Conservation (phyloP, 352 stramenopile species). For the Phytophthora hibernalis region DNA sequence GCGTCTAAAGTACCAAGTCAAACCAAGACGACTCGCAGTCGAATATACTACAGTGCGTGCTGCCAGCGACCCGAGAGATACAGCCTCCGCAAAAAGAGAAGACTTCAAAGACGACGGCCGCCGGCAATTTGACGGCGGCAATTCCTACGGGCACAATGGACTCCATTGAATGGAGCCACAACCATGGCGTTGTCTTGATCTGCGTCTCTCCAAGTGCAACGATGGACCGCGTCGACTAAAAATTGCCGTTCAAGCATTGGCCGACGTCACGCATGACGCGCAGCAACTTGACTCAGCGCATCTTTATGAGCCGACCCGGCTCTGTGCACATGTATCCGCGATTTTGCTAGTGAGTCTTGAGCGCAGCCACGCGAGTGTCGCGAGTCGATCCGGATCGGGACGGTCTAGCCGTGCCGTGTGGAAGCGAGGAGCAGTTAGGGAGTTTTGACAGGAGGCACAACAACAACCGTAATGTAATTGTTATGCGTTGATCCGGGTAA, state of each 20-base stretch:
- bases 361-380: conserved; percentile 1
- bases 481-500: no score
- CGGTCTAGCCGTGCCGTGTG: no score
- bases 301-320: conserved; percentile 20
- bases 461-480: no score
- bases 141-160: neutral
- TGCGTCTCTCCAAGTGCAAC: neutral
- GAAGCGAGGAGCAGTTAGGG: no score
- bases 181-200: neutral
- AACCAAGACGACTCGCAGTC: neutral
- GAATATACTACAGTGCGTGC: neutral
- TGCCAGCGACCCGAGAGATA: conserved; percentile 7
- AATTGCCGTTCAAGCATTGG: conserved; percentile 22
- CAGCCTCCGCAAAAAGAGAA: conserved; percentile 3
- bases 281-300: conserved; percentile 22
- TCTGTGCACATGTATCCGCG: conserved; percentile 21
- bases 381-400: no score
- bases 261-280: conserved; percentile 12
- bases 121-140: no score
- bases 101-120: neutral
- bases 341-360: conserved; percentile 27
- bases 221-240: conserved; percentile 13
- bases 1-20: neutral
- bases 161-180: no score
- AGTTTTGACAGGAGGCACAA: no score